Evolutionary conservation across 2,329 filamentous ascomycete genomes (phyloP).

Genomic region (Delphinella strobiligena): DNA sequence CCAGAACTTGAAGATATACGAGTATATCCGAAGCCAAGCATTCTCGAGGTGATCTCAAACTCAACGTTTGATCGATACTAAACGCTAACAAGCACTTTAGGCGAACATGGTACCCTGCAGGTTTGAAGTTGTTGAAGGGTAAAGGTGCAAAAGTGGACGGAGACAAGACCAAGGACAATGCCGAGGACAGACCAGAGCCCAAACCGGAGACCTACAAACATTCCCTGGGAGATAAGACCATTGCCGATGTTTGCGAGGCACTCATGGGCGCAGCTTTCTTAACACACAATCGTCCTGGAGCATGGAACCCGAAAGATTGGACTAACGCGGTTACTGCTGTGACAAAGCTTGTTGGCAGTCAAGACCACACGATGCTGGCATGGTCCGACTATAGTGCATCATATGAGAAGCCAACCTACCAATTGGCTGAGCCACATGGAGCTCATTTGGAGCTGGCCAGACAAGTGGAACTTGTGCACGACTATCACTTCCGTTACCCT

Average conservation of each 20-base stretch:
- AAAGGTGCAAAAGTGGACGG: slow-evolving; percentile 44
- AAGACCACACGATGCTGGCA: slow-evolving; percentile 53
- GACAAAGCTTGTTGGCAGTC: slow-evolving; percentile 54
- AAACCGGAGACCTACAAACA: slow-evolving; percentile 48
- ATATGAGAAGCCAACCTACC: slow-evolving; percentile 62
- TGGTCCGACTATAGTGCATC: slow-evolving; percentile 63
- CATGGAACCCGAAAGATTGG: slow-evolving; percentile 37
- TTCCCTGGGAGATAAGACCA: slow-evolving; percentile 61
- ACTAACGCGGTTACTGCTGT: slow-evolving; percentile 53
- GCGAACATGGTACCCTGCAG: slow-evolving; percentile 79
- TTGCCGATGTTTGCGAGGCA: slow-evolving; percentile 85
- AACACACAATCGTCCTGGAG: slow-evolving; percentile 33
- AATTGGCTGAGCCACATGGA: slow-evolving; percentile 48
- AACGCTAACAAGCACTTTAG: too few relatives aligned
- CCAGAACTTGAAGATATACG: slow-evolving; percentile 50
- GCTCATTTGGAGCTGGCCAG: slow-evolving; percentile 56
- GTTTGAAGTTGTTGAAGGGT: slow-evolving; percentile 59
- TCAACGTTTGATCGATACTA: slow-evolving; percentile 31
- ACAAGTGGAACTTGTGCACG: slow-evolving; percentile 48
- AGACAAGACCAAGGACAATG: too few relatives aligned
- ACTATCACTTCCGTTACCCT: slow-evolving; percentile 61
- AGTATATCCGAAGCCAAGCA: slow-evolving; percentile 69
- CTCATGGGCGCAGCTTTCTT: slow-evolving; percentile 76
- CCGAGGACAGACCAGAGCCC: too few relatives aligned
- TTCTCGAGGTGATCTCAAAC: slow-evolving; percentile 43